Percentiles rank a stretch among this genome's conserved stretches.
Conservation (phyloP, 2,329 filamentous ascomycete genomes). For the Alternaria tenuissima region DNA sequence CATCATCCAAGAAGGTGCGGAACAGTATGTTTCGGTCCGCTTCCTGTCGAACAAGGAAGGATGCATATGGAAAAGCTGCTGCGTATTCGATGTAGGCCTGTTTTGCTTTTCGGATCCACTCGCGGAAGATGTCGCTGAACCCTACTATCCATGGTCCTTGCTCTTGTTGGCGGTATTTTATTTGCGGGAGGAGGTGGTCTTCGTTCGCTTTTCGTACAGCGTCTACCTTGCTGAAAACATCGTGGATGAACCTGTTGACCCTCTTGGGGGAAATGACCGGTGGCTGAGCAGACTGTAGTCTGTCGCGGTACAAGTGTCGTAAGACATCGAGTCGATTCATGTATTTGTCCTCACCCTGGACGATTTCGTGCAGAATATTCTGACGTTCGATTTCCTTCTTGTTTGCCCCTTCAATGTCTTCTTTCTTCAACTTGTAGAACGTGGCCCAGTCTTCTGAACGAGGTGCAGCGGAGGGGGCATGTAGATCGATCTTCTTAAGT, state of each 20-base stretch:
- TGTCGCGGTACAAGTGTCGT: conserved; percentile 83
- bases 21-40: conserved; percentile 86
- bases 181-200: conserved; percentile 86
- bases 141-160: conserved; percentile 94
- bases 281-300: conserved; percentile 75
- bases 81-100: conserved; percentile 92
- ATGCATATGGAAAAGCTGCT: conserved; percentile 82
- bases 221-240: conserved; percentile 92
- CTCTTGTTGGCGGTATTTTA: conserved; percentile 96
- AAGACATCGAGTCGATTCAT: conserved; percentile 90
- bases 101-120: conserved; percentile 97
- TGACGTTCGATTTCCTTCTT: conserved; percentile 93
- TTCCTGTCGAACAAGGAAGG: conserved; percentile 84
- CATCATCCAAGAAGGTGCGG: conserved; percentile 82
- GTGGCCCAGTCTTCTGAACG: conserved; percentile 86
- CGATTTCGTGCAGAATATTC: conserved; percentile 93
- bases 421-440: conserved; percentile 84
- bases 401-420: conserved; percentile 72
- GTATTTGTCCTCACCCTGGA: conserved; percentile 89
- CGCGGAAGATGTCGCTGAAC: conserved; percentile 95
- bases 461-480: conserved; percentile 70
- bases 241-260: conserved; percentile 78
- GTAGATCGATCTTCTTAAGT: conserved; percentile 90
- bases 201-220: conserved; percentile 90
- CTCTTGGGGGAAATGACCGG: conserved; percentile 82